Base-by-base conservation (phyloP, 75 land plant species). In the Sequoiadendron giganteum region DNA sequence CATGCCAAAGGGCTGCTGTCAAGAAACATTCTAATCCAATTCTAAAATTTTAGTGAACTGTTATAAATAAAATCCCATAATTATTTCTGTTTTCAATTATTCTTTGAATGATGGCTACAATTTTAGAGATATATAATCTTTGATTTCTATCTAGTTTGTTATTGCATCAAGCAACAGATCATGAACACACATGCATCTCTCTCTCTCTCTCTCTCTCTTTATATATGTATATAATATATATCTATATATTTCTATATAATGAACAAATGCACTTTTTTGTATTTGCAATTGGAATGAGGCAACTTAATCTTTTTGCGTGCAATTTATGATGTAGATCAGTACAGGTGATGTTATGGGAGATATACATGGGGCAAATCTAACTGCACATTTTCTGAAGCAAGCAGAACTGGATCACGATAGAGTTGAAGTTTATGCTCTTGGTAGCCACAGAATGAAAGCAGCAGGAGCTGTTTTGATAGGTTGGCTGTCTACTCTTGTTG, bases 271-370 rank as follows among this genome's bases (percentile, higher is more conserved):
- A 32, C 32, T 1, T 10, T 73, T 34, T 34, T 32, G 38, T 73
- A 2, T 72, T 30, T 2, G 38, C 34, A 11, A 73, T 34, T 73
- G 10, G 2, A 72, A 72, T 72, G 34, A 32, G 77, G 16, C 10
- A 32, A 73, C 38, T 73, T 32, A 32, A 11, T 73, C 38, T 30
- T 72, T 72, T 32, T 79, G 82, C 1, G 45, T 79, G 47, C 25
- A 39, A 19, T 39, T 16, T 39, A 79, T 79, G 45, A 39, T 86
- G 88, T 70, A 89, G 90, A 80, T 89, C 48, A 89, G 90, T 40
- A 89, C 90, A 28, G 90, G 90, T 40, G 90, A 89, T 58, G 90
- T 89, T 70, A 89, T 89, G 90, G 90, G 90, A 7, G 90, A 89
- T 32, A 86, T 89, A 25, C 90, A 89, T 87, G 90, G 90, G 65